Evolutionary conservation across 2,329 filamentous ascomycete species (phyloP).

Genomic region (Aspergillus sp.): DNA sequence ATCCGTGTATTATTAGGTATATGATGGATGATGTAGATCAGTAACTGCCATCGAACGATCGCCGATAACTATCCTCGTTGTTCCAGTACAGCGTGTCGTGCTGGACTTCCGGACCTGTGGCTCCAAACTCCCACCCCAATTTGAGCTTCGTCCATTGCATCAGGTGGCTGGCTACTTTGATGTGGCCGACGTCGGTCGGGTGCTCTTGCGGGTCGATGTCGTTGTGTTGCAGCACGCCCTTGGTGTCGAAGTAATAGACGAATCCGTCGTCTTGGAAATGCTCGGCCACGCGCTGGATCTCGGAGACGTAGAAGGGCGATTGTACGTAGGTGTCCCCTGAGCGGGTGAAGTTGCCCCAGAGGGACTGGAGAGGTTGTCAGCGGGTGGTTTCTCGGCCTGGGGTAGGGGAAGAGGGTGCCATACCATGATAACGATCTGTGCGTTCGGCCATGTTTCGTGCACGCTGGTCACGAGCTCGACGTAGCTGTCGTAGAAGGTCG

Average conservation of each 20-base stretch:
- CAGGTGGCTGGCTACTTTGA: slow-evolving; percentile 63
- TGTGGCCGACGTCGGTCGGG: slow-evolving; percentile 62
- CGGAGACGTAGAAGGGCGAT: slow-evolving; percentile 50
- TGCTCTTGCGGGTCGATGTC: slow-evolving; percentile 62
- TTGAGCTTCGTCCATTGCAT: slow-evolving; percentile 59
- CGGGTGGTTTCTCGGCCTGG: not conserved
- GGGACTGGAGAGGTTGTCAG: slow-evolving; percentile 39
- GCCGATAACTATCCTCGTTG: slow-evolving; percentile 49
- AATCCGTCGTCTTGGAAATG: slow-evolving; percentile 56
- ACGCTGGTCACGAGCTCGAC: slow-evolving; percentile 46
- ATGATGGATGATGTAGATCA: not conserved
- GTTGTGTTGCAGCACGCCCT: slow-evolving; percentile 63
- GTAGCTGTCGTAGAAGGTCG: slow-evolving; percentile 44
- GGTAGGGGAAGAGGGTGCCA: not conserved
- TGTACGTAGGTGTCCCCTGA: slow-evolving; percentile 55
- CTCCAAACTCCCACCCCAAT: slow-evolving; percentile 59
- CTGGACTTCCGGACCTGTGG: slow-evolving; percentile 55
- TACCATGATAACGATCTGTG: slow-evolving; percentile 47
- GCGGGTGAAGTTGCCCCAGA: slow-evolving; percentile 58
- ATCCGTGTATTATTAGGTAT: not conserved
- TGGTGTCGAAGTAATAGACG: slow-evolving; percentile 64
- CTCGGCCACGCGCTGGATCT: slow-evolving; percentile 55
- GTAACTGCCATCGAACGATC: not conserved
- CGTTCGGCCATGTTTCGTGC: slow-evolving; percentile 44
- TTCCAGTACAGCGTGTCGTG: slow-evolving; percentile 58